Evolutionary conservation across 345 rosid genomes (phyloP).

Genomic region (Populus nigra): DNA sequence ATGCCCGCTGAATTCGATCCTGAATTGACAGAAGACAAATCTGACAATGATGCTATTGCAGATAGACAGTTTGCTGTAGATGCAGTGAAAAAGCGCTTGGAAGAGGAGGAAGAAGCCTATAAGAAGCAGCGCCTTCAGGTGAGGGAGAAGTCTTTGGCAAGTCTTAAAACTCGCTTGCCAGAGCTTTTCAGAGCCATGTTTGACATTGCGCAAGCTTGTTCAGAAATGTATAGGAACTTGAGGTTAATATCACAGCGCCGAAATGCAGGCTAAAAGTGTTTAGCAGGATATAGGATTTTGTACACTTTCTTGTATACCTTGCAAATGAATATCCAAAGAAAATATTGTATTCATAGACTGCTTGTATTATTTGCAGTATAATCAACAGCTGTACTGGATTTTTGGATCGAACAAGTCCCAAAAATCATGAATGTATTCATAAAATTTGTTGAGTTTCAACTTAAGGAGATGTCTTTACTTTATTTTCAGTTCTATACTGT

Average conservation of each 20-base stretch:
- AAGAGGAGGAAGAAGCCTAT: slow-evolving; percentile 68
- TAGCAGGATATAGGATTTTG: neutral
- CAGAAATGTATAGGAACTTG: slow-evolving; percentile 46
- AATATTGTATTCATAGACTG: neutral
- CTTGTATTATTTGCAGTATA: neutral
- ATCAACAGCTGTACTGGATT: neutral
- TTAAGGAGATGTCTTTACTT: neutral
- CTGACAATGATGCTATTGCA: slow-evolving; percentile 37
- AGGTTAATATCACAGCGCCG: slow-evolving; percentile 2
- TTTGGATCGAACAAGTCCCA: neutral
- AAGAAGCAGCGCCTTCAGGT: slow-evolving; percentile 59
- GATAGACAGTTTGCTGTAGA: slow-evolving; percentile 58
- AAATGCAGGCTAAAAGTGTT: neutral
- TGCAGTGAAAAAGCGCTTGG: slow-evolving; percentile 42
- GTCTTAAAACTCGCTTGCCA: slow-evolving; percentile 64
- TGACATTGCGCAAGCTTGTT: slow-evolving; percentile 46
- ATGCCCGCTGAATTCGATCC: slow-evolving; percentile 51
- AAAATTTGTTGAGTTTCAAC: neutral
- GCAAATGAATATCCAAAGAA: neutral
- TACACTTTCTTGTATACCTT: slow-evolving; percentile 3
- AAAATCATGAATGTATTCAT: neutral
- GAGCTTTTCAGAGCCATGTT: slow-evolving; percentile 67
- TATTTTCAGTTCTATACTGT: neutral
- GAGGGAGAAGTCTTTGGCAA: slow-evolving; percentile 72
- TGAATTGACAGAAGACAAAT: slow-evolving; percentile 37